These are phyloP conservation scores for Pseudozyma thailandica DNA, from an alignment of 1,284 basidiomycete genomes.

Conservation along the genomic window DNA sequence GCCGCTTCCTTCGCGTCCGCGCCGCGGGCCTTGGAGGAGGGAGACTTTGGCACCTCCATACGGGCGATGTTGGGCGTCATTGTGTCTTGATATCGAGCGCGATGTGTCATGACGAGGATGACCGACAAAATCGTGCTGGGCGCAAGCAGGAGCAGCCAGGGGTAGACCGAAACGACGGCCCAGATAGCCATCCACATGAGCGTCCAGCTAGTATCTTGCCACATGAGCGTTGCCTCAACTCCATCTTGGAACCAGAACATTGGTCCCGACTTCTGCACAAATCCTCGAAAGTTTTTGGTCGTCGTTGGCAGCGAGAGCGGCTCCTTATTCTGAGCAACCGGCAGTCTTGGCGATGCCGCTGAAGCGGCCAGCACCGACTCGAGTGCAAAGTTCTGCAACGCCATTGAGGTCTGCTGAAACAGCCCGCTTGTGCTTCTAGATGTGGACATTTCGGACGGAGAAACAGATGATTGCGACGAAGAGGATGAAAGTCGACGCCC, in stretches of 20 bases:
- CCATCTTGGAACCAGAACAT: slow-evolving; percentile 67
- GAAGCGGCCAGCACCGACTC: slow-evolving; percentile 58
- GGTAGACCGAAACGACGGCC: slow-evolving; percentile 62
- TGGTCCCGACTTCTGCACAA: slow-evolving; percentile 65
- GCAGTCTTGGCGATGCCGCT: slow-evolving; percentile 57
- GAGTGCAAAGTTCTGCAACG: slow-evolving; percentile 54
- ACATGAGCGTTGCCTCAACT: slow-evolving; percentile 64
- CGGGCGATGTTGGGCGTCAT: slow-evolving; percentile 38
- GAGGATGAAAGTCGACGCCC: slow-evolving; percentile 28
- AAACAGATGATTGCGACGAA: slow-evolving; percentile 14
- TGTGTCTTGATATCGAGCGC: slow-evolving; percentile 49
- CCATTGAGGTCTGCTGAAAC: slow-evolving; percentile 51
- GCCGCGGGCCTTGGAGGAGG: slow-evolving; percentile 17
- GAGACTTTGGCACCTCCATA: slow-evolving; percentile 36
- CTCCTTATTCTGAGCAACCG: slow-evolving; percentile 62
- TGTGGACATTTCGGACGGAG: slow-evolving; percentile 20
- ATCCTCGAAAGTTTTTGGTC: slow-evolving; percentile 65
- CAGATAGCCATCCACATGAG: slow-evolving; percentile 67
- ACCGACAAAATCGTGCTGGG: slow-evolving; percentile 59
- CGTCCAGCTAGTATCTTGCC: slow-evolving; percentile 66
- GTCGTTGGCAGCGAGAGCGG: slow-evolving; percentile 62
- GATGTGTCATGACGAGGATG: slow-evolving; percentile 61
- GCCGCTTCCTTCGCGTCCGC: background rate
- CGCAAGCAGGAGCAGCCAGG: slow-evolving; percentile 57
- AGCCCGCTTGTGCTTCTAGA: slow-evolving; percentile 8